Evolutionary conservation across 2,329 filamentous ascomycete species (phyloP).

Genomic region (Sporothrix luriei): DNA sequence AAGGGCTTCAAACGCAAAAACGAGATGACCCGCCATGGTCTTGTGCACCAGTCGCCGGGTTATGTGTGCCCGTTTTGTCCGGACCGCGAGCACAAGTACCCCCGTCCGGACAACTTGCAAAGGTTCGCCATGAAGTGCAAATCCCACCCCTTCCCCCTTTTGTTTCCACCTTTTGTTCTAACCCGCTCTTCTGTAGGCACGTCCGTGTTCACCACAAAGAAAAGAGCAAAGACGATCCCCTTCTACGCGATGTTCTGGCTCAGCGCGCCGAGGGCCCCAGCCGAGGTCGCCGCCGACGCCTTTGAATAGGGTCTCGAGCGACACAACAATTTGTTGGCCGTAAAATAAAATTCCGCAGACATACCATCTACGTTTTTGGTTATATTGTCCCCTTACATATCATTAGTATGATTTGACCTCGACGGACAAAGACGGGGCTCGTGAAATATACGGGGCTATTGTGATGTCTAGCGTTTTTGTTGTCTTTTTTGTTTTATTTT

Average conservation of each 20-base stretch:
- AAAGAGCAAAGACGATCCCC: conserved; percentile 83
- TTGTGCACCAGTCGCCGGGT: conserved; percentile 91
- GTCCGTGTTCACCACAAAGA: conserved; percentile 90
- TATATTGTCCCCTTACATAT: no score
- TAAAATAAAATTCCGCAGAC: no score
- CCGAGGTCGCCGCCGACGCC: conserved; percentile 66
- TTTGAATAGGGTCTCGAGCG: background rate
- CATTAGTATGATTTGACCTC: no score
- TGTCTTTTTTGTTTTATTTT: background rate
- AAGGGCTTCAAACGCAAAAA: conserved; percentile 74
- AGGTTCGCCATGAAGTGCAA: conserved; percentile 62
- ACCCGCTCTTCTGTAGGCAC: conserved; percentile 60
- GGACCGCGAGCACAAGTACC: conserved; percentile 91
- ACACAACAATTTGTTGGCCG: no score
- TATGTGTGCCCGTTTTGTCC: conserved; percentile 97
- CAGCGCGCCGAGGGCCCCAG: conserved; percentile 83
- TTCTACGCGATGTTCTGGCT: conserved; percentile 78
- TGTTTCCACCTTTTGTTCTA: conserved; percentile 31
- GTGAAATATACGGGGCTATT: no score
- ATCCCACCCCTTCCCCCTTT: no score
- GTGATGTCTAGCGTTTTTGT: no score
- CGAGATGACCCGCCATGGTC: conserved; percentile 73
- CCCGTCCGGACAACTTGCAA: conserved; percentile 92
- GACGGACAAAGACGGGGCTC: no score
- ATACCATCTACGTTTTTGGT: no score